Base-by-base conservation (phyloP, 177 flowering plant species). In the Vitis hybrid region DNA sequence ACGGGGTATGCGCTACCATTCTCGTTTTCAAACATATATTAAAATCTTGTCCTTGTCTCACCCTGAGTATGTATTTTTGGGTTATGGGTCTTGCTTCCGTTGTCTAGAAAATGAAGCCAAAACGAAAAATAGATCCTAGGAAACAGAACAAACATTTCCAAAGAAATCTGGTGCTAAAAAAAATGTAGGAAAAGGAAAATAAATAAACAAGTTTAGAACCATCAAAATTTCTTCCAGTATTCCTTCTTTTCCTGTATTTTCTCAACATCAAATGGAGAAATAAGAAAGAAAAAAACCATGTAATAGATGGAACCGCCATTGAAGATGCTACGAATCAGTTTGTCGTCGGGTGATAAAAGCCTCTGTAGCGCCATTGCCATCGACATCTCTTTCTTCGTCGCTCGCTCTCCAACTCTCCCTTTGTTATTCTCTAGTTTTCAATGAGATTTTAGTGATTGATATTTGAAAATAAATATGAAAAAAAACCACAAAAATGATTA, bases 311-410 rank as follows among this genome's bases (percentile, higher is more conserved):
- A 73, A 70, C 76, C 77, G 69, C 84, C 89, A 77, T 79, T 82
- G 82, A 84, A 73, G 77, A 86, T 84, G 76, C 84, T 87, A 1
- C 84, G 90, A 30, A 79, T 70, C 9, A 93, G 91, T 73, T 90
- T 94, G 72, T 83, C 78, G 32, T 77, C 68, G 17, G 97, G 85
- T 60, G 94, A 90, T 11, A 90, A 90, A 60, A 93, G 89, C 75
- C 89, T 80, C 57, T 97, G 91, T 67, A 91, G 86, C 71, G 97
- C 97, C 93, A 87, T 80, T 65, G 95, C 94, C 97, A 91, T 90
- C 70, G 97, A 97, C 97, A 92, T 91, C 23, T 67, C 67, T 68
- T 52, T 19, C 61, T 67, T 65, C 34, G 69, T 67, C 66, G 69
- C 79, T 74, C 75, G 58, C 67, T 54, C 73, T 72, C 57, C 14